phyloP scores from a whole-genome alignment of 2,329 filamentous ascomycete genomes.

The Phialophora tarda region DNA sequence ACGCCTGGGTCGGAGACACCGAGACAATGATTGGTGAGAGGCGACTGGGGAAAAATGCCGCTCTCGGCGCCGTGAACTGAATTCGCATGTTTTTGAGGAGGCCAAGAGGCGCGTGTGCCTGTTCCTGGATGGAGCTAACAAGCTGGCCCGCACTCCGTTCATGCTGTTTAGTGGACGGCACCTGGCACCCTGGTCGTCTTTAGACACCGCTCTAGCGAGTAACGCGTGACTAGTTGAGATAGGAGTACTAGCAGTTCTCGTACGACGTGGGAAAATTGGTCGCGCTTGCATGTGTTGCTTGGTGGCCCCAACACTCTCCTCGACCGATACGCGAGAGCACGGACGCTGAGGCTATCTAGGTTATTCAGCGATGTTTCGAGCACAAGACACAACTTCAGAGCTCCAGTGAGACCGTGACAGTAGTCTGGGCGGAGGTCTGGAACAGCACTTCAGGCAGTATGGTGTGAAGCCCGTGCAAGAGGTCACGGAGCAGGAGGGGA shows the following conservation, averaged over 20 bases:
- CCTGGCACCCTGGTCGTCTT: not conserved
- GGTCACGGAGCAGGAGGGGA: not conserved
- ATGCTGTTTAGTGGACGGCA: not conserved
- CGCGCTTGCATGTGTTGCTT: not conserved
- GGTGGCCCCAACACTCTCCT: not conserved
- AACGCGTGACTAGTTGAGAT: not conserved
- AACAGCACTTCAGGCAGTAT: not conserved
- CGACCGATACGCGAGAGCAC: not conserved
- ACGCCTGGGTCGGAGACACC: not conserved
- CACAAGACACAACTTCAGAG: not conserved
- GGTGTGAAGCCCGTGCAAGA: not conserved
- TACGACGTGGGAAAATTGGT: not conserved
- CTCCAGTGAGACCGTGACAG: not conserved
- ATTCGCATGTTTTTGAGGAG: not conserved
- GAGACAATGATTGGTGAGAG: not conserved
- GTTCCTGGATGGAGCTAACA: not conserved
- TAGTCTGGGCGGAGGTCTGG: not conserved
- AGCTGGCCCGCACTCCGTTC: not conserved
- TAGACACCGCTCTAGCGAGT: not conserved
- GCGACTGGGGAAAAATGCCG: not conserved
- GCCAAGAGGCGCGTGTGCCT: not conserved
- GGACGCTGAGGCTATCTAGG: not conserved
- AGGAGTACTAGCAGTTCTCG: not conserved
- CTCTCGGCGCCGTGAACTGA: not conserved
- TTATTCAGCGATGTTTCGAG: not conserved